These are phyloP conservation scores for Hanseniaspora vineae DNA, from an alignment of 805 yeast species.

Conservation along the genomic window DNA sequence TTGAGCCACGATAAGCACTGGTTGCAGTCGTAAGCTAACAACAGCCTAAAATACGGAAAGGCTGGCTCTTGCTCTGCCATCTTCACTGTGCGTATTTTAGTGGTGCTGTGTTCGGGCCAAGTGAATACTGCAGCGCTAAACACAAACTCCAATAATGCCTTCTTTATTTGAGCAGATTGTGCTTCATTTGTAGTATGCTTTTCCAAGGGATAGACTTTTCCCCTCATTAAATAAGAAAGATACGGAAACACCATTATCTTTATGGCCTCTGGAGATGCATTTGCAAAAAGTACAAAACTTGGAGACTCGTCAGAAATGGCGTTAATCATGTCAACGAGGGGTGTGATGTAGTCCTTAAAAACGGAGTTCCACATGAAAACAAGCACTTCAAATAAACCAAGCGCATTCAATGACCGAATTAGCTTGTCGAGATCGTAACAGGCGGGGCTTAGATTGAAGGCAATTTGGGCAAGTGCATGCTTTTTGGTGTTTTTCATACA, in stretches of 20 bases:
- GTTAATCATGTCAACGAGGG: constrained; percentile 43
- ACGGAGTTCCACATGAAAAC: constrained; percentile 57
- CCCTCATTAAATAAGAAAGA: not conserved
- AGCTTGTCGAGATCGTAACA: constrained; percentile 72
- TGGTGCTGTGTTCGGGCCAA: constrained; percentile 31
- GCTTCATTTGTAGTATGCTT: not conserved
- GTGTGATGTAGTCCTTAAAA: constrained; percentile 58
- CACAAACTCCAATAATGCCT: constrained; percentile 28
- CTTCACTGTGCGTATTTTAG: constrained; percentile 24
- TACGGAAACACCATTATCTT: not conserved
- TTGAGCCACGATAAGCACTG: constrained; percentile 55
- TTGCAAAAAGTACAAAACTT: not conserved
- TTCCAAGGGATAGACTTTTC: not conserved
- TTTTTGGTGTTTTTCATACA: constrained; percentile 22
- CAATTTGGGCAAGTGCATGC: constrained; percentile 4
- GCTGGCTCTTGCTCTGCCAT: constrained; percentile 30
- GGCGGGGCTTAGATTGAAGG: constrained; percentile 55
- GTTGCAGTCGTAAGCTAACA: constrained; percentile 45
- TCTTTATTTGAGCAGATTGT: constrained; percentile 13
- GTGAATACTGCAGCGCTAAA: constrained; percentile 42
- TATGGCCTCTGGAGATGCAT: not conserved
- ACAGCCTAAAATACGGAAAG: constrained; percentile 55
- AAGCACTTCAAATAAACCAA: constrained; percentile 44
- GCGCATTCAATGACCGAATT: constrained; percentile 42
- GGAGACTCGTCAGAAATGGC: not conserved